phyloP scores from a whole-genome alignment of 345 rosid species.

The Lumnitzera littorea region DNA sequence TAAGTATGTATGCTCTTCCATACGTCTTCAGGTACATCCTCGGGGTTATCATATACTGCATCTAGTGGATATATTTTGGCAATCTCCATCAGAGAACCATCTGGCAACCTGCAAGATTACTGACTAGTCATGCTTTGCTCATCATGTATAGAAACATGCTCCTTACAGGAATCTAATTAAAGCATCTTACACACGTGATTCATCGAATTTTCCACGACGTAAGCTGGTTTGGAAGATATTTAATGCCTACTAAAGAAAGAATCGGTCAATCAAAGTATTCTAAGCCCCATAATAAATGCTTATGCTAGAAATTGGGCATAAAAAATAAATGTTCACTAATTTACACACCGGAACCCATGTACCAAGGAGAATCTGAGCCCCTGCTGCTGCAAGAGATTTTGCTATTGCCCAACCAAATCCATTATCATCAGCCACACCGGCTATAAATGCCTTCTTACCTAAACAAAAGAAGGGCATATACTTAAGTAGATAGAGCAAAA shows the following conservation, averaged over 20 bases:
- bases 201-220: conserved; percentile 91
- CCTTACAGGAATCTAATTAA: background rate
- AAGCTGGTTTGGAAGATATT: conserved; percentile 91
- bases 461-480: conserved; percentile 12
- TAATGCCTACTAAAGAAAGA: conserved; percentile 55
- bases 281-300: background rate
- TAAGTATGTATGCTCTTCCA: conserved; percentile 6
- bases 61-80: conserved; percentile 86
- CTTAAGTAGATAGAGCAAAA: background rate
- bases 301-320: background rate
- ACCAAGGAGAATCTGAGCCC: conserved; percentile 94
- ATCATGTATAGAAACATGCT: background rate
- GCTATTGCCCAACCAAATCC: conserved; percentile 99
- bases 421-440: conserved; percentile 95
- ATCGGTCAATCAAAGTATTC: background rate
- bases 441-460: conserved; percentile 97
- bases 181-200: conserved; percentile 75
- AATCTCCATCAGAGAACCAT: conserved; percentile 91
- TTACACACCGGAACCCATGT: conserved; percentile 97
- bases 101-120: conserved; percentile 57
- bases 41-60: conserved; percentile 78
- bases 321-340: background rate
- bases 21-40: conserved; percentile 95
- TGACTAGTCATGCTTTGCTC: background rate
- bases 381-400: conserved; percentile 96